Evolutionary conservation across 805 yeast species (phyloP), one percentile per base, ranked within the genome.

Genomic region (Myxozyma kluyveri): DNA sequence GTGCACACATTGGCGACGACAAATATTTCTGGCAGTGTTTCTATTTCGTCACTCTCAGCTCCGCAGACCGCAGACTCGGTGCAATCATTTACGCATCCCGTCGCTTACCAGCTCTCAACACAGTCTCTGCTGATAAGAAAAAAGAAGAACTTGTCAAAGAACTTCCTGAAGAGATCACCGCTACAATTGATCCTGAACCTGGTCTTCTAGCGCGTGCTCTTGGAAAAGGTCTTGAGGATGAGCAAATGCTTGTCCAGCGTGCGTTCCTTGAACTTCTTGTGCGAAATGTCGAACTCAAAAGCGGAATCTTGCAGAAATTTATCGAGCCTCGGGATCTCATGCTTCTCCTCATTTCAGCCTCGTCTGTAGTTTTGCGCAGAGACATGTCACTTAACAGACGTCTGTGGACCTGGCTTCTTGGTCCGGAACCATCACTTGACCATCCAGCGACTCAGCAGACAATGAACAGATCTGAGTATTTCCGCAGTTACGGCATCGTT

Each of bases 301-400:
- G 88, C 18, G 76, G 77, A 0, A 75, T 83, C 1, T 63, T 86
- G 24, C 78, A 77, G 42, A 61, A 65, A 1, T 54, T 81, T 9
- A 71, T 81, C 1, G 68, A 80, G 0, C 61, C 68, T 0, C 69
- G 73, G 4, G 96, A 88, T 61, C 76, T 78, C 43, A 77, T 79
- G 54, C 61, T 77, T 27, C 69, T 89, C 35, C 66, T 88, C 17
- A 72, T 83, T 68, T 73, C 81, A 7, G 83, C 89, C 35, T 77
- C 88, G 23, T 69, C 75, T 9, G 82, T 90, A 0, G 84, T 93
- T 2, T 71, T 88, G 40, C 80, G 84, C 41, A 83, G 83, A 61
- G 99, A 93, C 67, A 88, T 93, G 96, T 88, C 97, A 6, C 75
- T 93, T 53, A 93, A 93, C 67, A 77, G 99, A 68, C 77, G 99